A percentile compares a stretch with the other conserved stretches of the same genome.
phyloP scores from a whole-genome alignment of 73 alveolate genomes.

The Effrenium voratum region DNA sequence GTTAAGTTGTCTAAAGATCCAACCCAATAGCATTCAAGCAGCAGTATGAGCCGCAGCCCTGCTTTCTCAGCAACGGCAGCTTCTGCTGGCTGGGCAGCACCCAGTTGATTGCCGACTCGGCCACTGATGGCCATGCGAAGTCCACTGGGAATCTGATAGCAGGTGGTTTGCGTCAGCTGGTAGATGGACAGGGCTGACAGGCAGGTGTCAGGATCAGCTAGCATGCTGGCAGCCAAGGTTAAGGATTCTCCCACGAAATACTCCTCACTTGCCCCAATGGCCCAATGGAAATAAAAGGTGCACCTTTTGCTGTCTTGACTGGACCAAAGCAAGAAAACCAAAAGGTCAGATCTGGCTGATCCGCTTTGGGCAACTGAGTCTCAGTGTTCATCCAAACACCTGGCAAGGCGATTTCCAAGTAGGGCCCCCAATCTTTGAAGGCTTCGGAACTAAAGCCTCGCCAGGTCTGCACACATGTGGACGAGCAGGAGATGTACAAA shows the following conservation, averaged over 20 bases:
- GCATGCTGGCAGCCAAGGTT: constrained; percentile 75
- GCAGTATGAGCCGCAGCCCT: no score
- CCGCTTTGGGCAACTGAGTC: no score
- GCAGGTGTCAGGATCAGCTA: constrained; percentile 84
- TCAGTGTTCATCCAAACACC: constrained; percentile 92
- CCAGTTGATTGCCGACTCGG: constrained; percentile 73
- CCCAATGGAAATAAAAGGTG: no score
- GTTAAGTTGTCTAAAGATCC: no score
- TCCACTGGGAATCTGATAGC: constrained; percentile 92
- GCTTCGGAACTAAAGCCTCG: constrained; percentile 51
- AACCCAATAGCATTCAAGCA: no score
- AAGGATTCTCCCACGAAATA: constrained; percentile 77
- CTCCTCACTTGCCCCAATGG: no score
- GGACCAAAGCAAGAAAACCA: no score
- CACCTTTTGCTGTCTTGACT: no score
- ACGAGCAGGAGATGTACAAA: constrained; percentile 59
- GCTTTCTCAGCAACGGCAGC: constrained; percentile 65
- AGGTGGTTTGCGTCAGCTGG: constrained; percentile 87
- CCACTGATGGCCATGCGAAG: constrained; percentile 87
- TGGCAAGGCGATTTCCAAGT: constrained; percentile 64
- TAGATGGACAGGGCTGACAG: constrained; percentile 75
- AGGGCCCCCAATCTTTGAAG: constrained; percentile 84
- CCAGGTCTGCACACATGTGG: constrained; percentile 63
- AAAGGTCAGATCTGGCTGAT: no score
- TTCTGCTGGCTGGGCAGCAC: constrained; percentile 43